Conservation (phyloP, 108 stramenopile genomes). For the Cylindrotheca fusiformis region DNA sequence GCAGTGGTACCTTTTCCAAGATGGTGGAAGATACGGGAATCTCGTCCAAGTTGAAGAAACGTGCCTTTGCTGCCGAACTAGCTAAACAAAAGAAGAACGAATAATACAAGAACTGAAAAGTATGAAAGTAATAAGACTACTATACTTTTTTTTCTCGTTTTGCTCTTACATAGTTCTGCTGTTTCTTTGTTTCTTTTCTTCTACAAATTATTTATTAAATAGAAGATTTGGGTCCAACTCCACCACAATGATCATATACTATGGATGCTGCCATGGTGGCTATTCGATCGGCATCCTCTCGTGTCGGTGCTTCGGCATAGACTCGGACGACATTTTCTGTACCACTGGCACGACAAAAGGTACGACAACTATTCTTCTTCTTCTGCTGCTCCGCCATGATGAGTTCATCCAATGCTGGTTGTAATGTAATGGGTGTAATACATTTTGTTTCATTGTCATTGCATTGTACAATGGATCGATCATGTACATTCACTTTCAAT, state of each 20-base stretch:
- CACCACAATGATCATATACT: slow-evolving; percentile 64
- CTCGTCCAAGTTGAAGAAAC: no score
- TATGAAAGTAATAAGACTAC: no score
- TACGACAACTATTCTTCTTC: no score
- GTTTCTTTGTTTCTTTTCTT: no score
- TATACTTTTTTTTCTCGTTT: no score
- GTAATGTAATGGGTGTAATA: slow-evolving; percentile 70
- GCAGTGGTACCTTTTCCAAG: slow-evolving; percentile 43
- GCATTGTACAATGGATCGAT: slow-evolving; percentile 77
- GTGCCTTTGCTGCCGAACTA: no score
- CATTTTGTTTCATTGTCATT: slow-evolving; percentile 92
- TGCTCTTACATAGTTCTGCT: no score
- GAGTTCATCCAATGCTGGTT: slow-evolving; percentile 75
- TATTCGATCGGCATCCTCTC: slow-evolving; percentile 62
- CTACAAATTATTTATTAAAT: no score
- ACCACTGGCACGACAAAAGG: slow-evolving; percentile 97
- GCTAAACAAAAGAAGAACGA: no score
- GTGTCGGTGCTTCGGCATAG: slow-evolving; percentile 92
- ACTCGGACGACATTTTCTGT: slow-evolving; percentile 99
- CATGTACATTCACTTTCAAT: slow-evolving; percentile 90
- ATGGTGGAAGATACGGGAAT: slow-evolving; percentile 42
- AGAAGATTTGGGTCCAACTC: slow-evolving; percentile 41
- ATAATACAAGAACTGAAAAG: no score
- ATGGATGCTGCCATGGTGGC: slow-evolving; percentile 67
- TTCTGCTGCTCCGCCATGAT: slow-evolving; percentile 5